Evolutionary conservation across 208 protist genomes (phyloP).

Genomic region (Wallacemonas collosoma): DNA sequence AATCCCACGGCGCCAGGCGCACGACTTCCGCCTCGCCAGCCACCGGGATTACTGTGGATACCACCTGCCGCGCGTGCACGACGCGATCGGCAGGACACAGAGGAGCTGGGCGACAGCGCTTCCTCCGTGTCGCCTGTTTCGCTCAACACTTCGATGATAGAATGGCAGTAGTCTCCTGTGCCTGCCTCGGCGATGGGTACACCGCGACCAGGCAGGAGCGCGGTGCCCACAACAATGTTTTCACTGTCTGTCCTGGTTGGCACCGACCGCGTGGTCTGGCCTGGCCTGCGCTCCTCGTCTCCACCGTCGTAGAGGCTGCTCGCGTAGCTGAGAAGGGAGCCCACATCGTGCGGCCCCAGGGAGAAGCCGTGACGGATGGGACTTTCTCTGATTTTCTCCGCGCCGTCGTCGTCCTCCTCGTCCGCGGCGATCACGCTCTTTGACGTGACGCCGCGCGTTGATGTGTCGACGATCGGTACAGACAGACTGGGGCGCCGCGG

Average conservation of each 20-base stretch:
- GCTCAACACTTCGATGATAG: conserved; percentile 17
- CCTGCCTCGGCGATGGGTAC: neutral
- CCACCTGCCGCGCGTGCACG: neutral
- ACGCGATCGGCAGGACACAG: neutral
- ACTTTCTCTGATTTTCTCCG: neutral
- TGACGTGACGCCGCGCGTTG: neutral
- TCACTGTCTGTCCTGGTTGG: neutral
- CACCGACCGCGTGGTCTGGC: neutral
- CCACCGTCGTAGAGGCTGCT: neutral
- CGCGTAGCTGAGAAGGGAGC: neutral
- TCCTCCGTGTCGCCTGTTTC: conserved; percentile 1
- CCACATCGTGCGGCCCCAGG: neutral
- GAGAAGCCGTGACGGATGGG: conserved; percentile 3
- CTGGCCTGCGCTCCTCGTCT: neutral
- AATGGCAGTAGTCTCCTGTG: neutral
- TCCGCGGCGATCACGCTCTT: neutral
- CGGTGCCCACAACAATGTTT: neutral
- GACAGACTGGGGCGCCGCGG: neutral
- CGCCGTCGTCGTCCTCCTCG: conserved; percentile 1
- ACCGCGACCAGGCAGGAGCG: neutral
- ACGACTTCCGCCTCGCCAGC: neutral
- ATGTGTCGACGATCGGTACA: neutral
- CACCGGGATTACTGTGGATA: neutral
- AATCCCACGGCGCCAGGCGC: neutral
- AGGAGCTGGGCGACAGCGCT: neutral